Base-by-base conservation (phyloP, 768 basidiomycete species). In the Ramaria rubella region DNA sequence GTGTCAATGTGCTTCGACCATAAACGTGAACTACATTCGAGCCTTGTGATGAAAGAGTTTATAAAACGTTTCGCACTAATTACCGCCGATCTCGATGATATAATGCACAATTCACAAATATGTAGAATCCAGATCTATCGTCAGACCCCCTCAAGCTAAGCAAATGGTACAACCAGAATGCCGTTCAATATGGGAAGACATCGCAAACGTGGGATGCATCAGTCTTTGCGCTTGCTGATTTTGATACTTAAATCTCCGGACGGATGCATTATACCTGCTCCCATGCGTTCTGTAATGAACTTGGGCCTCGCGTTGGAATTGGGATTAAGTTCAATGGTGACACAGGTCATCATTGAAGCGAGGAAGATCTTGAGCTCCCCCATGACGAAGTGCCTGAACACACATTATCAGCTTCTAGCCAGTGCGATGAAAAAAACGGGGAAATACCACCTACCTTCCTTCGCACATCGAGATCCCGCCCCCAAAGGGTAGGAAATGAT, bases 381-480 rank as follows among this genome's bases (percentile, higher is more conserved):
- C 52, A 58, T 48, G 2, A 61, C 65, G 45, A 66, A 66, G 42
- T 64, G 62, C 40, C 62, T 63, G 27, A 3, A 27, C 27, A n/a
- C n/a, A 31, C 1, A 34, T 19, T n/a, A 8, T 17, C 40, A 21
- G 4, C 30, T 33, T 23, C 44, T 12, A 14, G 38, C 15, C 14
- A 23, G 21, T 24, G 30, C n/a, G n/a, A 30, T 11, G 21, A 50
- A 19, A 34, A n/a, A n/a, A n/a, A n/a, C n/a, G n/a, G n/a, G n/a
- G n/a, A n/a, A n/a, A n/a, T n/a, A n/a, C n/a, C 11, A 58, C 60
- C 34, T 34, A 64, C 57, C 66, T 55, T 26, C 66, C 65, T 52
- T 64, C 64, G 52, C 64, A 67, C 59, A 67, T 65, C 14, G 64
- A 67, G 26, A 63, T 59, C 27, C 64, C 65, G 23, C 67, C 64